phyloP scores from a whole-genome alignment of 495 filamentous ascomycete genomes.

The Podospora appendiculata region DNA sequence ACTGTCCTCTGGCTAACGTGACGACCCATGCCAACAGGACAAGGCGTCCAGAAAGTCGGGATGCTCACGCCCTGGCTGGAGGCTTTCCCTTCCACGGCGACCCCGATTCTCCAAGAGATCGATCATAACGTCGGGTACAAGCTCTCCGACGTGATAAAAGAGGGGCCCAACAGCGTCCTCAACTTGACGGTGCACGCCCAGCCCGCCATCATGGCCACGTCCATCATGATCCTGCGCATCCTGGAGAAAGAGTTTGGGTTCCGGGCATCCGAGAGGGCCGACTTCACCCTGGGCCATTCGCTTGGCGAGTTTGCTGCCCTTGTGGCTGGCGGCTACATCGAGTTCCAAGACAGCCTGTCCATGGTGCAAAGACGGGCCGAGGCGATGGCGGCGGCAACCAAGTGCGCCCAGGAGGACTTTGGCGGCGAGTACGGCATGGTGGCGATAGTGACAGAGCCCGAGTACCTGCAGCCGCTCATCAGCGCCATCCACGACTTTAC shows the following conservation, averaged over 20 bases:
- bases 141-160: conserved; percentile 69
- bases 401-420: conserved; percentile 48
- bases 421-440: conserved; percentile 89
- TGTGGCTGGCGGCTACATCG: conserved; percentile 70
- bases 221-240: conserved; percentile 81
- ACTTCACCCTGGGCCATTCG: conserved; percentile 84
- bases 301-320: conserved; percentile 93
- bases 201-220: conserved; percentile 92
- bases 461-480: conserved; percentile 60
- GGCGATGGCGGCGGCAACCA: conserved; percentile 73
- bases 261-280: conserved; percentile 54
- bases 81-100: conserved; percentile 69
- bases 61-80: conserved; percentile 83
- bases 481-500: conserved; percentile 73
- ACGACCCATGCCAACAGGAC: conserved; percentile 47
- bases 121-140: conserved; percentile 62
- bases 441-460: conserved; percentile 77
- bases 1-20: not conserved
- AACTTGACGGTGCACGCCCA: conserved; percentile 83
- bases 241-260: conserved; percentile 83
- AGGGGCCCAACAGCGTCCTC: conserved; percentile 67
- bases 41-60: conserved; percentile 89
- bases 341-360: conserved; percentile 67
- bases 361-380: conserved; percentile 76
- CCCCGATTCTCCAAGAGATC: conserved; percentile 70